These are phyloP conservation scores for Phytophthora boehmeriae DNA, from an alignment of 352 stramenopile genomes.

Conservation along the genomic window DNA sequence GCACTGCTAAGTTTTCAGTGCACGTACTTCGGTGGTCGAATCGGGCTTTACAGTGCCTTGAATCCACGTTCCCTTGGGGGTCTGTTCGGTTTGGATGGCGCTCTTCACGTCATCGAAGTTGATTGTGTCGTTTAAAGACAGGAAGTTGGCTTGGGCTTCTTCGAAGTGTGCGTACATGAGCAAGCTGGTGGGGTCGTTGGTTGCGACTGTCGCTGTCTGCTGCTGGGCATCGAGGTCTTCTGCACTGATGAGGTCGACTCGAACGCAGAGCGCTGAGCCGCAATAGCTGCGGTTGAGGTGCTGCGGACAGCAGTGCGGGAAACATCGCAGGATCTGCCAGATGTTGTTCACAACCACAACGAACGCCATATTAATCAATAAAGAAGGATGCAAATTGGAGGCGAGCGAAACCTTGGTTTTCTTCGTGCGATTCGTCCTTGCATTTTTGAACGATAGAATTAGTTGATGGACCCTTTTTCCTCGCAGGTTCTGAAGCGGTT, in stretches of 20 bases:
- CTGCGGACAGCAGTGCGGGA: constrained; percentile 71
- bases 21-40: constrained; percentile 24
- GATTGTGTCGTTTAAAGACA: constrained; percentile 36
- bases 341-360: not conserved
- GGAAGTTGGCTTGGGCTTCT: constrained; percentile 40
- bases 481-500: not conserved
- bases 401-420: constrained; percentile 30
- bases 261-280: constrained; percentile 53
- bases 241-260: constrained; percentile 29
- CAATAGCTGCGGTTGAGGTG: constrained; percentile 78
- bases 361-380: not conserved
- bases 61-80: constrained; percentile 72
- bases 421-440: constrained; percentile 36
- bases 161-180: constrained; percentile 65
- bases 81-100: constrained; percentile 66
- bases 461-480: constrained; percentile 25
- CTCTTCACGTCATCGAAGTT: constrained; percentile 28
- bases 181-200: constrained; percentile 23
- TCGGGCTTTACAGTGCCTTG: constrained; percentile 36
- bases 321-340: constrained; percentile 67
- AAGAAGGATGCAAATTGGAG: not conserved
- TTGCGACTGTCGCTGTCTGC: constrained; percentile 6
- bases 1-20: not conserved
- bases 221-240: constrained; percentile 27
- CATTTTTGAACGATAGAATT: constrained; percentile 7